These are phyloP conservation scores for Candida takata DNA, from an alignment of 805 yeast genomes.

Conservation along the genomic window DNA sequence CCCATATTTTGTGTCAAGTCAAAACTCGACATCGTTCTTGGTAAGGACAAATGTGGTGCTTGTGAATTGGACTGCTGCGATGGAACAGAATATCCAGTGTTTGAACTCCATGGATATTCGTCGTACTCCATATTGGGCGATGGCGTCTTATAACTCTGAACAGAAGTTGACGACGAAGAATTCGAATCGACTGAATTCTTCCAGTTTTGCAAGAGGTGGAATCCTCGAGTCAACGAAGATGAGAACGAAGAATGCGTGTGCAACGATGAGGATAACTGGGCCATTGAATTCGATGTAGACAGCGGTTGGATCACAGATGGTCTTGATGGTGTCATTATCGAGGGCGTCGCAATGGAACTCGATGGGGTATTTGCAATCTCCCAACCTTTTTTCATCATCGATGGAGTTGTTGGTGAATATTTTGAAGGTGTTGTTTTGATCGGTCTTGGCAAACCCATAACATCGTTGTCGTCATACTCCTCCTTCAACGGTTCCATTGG, in stretches of 20 bases:
- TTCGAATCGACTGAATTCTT: constrained; percentile 24
- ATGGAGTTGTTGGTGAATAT: constrained; percentile 19
- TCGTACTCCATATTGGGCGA: constrained; percentile 33
- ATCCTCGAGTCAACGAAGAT: constrained; percentile 26
- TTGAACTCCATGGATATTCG: constrained; percentile 32
- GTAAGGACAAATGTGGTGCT: constrained; percentile 8
- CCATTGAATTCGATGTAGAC: constrained; percentile 30
- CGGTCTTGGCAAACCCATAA: neutral
- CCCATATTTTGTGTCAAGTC: constrained; percentile 3
- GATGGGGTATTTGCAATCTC: constrained; percentile 30
- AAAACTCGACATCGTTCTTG: constrained; percentile 18
- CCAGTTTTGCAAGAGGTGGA: constrained; percentile 20
- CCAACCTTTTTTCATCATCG: constrained; percentile 30
- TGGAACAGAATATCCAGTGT: neutral
- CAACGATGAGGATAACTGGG: constrained; percentile 32
- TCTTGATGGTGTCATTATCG: constrained; percentile 27
- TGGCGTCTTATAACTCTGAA: constrained; percentile 23
- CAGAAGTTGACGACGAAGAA: constrained; percentile 22
- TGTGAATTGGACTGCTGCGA: constrained; percentile 3
- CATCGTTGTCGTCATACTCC: neutral
- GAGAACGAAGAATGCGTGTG: constrained; percentile 26
- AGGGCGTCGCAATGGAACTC: constrained; percentile 22
- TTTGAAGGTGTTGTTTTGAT: neutral
- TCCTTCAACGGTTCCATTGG: neutral
- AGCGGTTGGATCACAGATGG: constrained; percentile 27